These are phyloP conservation scores for Solanum stenotomum DNA, from an alignment of 257 asterid species.

Conservation along the genomic window DNA sequence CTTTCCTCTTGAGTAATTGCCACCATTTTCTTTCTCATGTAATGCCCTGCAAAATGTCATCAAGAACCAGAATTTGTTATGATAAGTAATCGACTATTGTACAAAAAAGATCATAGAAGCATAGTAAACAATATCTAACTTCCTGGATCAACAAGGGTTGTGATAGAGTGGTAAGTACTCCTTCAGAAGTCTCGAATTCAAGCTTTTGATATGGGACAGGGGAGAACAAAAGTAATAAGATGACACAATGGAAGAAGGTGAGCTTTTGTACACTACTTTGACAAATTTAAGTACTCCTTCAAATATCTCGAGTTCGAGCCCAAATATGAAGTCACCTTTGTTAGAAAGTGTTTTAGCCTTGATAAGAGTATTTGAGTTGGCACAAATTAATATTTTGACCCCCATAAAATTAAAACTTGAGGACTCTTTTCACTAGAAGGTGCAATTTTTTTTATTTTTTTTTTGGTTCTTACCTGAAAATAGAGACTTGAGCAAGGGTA, in stretches of 20 bases:
- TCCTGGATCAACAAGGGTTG: neutral
- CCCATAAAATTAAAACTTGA: neutral
- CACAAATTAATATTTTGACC: neutral
- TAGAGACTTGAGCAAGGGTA: conserved; percentile 51
- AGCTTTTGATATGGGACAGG: neutral
- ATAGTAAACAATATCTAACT: neutral
- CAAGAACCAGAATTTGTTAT: neutral
- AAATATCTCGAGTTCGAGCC: neutral
- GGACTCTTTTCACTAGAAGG: neutral
- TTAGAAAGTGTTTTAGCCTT: neutral
- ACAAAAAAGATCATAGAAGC: neutral
- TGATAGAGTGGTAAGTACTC: neutral
- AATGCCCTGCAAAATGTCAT: conserved; percentile 43
- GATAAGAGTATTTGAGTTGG: neutral
- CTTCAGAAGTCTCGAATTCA: neutral
- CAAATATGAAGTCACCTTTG: no score
- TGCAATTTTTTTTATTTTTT: no score
- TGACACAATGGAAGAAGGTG: neutral
- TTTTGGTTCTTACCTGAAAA: conserved; percentile 29
- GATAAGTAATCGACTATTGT: neutral
- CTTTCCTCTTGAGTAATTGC: conserved; percentile 25
- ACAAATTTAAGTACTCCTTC: neutral
- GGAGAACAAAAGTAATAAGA: neutral
- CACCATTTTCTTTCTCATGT: conserved; percentile 35
- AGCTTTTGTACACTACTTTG: neutral